Percentiles rank a stretch among this genome's conserved stretches.
Conservation (phyloP, 306 rosid species). For the peach (Prunus persica) region DNA sequence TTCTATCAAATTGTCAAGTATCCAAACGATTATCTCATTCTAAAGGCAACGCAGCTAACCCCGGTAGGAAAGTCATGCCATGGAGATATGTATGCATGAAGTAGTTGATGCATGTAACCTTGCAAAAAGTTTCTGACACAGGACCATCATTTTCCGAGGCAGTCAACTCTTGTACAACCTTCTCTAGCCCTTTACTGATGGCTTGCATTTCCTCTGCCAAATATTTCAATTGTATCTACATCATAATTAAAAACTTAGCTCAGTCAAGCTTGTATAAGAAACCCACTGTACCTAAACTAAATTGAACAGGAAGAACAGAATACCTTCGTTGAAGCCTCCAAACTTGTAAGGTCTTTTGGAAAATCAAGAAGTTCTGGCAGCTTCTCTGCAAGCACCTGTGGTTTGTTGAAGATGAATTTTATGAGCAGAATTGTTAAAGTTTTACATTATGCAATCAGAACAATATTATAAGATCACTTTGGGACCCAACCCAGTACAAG, state of each 20-base stretch:
- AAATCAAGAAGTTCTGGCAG: conserved; percentile 92
- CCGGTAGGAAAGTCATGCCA: neutral
- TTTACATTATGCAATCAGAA: neutral
- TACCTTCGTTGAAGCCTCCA: conserved; percentile 90
- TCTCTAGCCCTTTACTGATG: conserved; percentile 88
- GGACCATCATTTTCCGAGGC: conserved; percentile 85
- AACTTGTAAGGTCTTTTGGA: conserved; percentile 59
- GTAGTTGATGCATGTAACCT: conserved; percentile 40
- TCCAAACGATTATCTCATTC: neutral
- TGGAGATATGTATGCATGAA: neutral
- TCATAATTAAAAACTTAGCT: conserved; percentile 22
- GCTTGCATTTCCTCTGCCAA: conserved; percentile 99
- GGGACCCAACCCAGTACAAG: neutral
- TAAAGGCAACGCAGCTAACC: neutral
- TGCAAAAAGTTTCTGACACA: conserved; percentile 73
- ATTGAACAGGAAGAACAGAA: conserved; percentile 1
- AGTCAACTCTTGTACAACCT: conserved; percentile 85
- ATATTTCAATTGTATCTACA: conserved; percentile 89
- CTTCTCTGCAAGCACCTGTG: conserved; percentile 86
- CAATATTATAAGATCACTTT: neutral
- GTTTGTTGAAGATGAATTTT: conserved; percentile 15
- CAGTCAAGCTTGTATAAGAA: conserved; percentile 11
- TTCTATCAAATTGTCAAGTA: neutral
- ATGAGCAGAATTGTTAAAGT: neutral
- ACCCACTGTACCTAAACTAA: conserved; percentile 4